Conservation (phyloP, 805 yeast species). For the Candida saitoana region DNA sequence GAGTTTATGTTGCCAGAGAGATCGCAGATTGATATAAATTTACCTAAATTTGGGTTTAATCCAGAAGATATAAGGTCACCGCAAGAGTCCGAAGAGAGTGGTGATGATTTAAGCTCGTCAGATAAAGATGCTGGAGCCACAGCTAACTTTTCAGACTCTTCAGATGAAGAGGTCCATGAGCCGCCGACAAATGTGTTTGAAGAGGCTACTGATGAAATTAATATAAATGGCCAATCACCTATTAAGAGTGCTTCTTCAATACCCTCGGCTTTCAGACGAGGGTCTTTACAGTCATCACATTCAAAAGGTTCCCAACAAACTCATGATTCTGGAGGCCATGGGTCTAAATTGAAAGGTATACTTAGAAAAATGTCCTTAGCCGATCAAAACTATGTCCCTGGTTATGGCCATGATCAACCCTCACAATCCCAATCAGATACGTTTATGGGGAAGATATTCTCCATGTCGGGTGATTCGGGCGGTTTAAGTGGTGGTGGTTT, state of each 20-base stretch:
- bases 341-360: slow-evolving; percentile 19
- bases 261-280: slow-evolving; percentile 8
- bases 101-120: slow-evolving; percentile 11
- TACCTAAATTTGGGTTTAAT: slow-evolving; percentile 22
- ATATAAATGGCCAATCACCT: not conserved
- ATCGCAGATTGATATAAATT: slow-evolving; percentile 8
- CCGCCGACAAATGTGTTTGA: slow-evolving; percentile 7
- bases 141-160: slow-evolving; percentile 5
- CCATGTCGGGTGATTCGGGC: slow-evolving; percentile 19
- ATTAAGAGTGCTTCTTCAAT: not conserved
- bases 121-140: not conserved
- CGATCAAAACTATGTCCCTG: slow-evolving; percentile 25
- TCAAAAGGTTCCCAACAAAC: slow-evolving; percentile 12
- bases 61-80: slow-evolving; percentile 4
- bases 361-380: slow-evolving; percentile 34
- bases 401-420: slow-evolving; percentile 12
- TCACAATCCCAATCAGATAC: slow-evolving; percentile 33
- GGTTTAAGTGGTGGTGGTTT: slow-evolving; percentile 39
- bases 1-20: slow-evolving; percentile 5
- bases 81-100: slow-evolving; percentile 6
- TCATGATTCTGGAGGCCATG: slow-evolving; percentile 13
- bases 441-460: slow-evolving; percentile 35
- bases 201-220: slow-evolving; percentile 3
- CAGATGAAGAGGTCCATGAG: slow-evolving; percentile 1
- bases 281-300: slow-evolving; percentile 8